Conservation (phyloP, 1,284 basidiomycete species). For the Naganishia albida region DNA sequence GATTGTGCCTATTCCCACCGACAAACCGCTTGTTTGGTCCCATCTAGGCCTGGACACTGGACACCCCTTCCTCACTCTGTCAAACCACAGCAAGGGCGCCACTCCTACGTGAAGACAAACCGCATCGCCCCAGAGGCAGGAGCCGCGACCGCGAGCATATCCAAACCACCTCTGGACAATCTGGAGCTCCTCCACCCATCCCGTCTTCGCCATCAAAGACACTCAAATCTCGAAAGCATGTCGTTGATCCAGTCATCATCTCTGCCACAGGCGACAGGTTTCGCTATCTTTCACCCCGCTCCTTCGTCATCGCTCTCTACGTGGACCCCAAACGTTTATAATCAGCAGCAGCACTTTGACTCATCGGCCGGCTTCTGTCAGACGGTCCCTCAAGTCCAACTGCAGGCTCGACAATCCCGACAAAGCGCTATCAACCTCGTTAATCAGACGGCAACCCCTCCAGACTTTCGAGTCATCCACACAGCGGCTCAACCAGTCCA, state of each 20-base stretch:
- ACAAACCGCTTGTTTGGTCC: background rate
- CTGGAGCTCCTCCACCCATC: no score
- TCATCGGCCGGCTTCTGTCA: background rate
- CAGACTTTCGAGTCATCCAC: background rate
- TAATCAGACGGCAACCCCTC: background rate
- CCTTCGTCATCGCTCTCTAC: background rate
- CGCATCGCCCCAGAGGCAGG: no score
- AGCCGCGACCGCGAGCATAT: background rate
- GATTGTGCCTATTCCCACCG: constrained; percentile 1
- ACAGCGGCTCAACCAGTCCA: background rate
- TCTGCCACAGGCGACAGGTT: background rate
- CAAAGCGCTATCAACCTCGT: background rate
- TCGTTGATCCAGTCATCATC: constrained; percentile 4
- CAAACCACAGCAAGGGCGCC: background rate
- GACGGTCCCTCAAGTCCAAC: background rate
- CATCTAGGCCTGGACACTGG: background rate
- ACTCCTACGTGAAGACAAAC: no score
- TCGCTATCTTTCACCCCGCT: background rate
- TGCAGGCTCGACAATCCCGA: background rate
- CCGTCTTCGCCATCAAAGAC: background rate
- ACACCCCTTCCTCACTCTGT: background rate
- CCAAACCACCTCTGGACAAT: background rate
- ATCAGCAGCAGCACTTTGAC: constrained; percentile 7
- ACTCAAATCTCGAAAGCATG: background rate
- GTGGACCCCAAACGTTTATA: background rate